Evolutionary conservation across 2,329 filamentous ascomycete species (phyloP).

Genomic region (Hypoxylon sp.): DNA sequence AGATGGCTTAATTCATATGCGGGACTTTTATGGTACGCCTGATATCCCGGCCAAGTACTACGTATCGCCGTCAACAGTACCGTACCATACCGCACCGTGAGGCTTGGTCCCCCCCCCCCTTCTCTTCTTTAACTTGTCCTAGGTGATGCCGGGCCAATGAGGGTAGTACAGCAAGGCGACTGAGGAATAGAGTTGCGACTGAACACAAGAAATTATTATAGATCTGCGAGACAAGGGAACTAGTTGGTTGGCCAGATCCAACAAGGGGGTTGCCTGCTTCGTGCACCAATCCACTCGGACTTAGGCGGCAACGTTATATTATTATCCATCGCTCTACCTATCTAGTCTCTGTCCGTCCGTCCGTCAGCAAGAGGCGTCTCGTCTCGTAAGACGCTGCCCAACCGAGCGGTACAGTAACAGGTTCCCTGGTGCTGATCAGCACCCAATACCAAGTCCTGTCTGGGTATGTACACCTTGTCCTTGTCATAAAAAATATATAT

Average conservation of each 20-base stretch:
- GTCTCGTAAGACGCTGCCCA: conserved; percentile 8
- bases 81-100: background rate
- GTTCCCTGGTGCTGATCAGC: conserved; percentile 3
- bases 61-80: background rate
- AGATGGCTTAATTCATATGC: background rate
- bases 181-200: conserved; percentile 16
- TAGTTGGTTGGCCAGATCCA: conserved; percentile 19
- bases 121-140: background rate
- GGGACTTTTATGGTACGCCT: conserved; percentile 1
- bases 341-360: background rate
- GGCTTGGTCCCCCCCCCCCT: conserved; percentile 2
- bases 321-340: conserved; percentile 14
- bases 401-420: conserved; percentile 7
- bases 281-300: conserved; percentile 32
- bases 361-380: conserved; percentile 10
- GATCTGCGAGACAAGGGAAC: conserved; percentile 29
- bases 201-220: conserved; percentile 17
- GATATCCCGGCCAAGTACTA: background rate
- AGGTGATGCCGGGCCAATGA: conserved; percentile 4
- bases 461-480: conserved; percentile 3
- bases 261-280: conserved; percentile 27
- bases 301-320: conserved; percentile 40
- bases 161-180: conserved; percentile 24
- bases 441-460: background rate
- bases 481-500: background rate